Evolutionary conservation across 2,329 filamentous ascomycete species (phyloP).

Genomic region (Penicillium corylophilum): DNA sequence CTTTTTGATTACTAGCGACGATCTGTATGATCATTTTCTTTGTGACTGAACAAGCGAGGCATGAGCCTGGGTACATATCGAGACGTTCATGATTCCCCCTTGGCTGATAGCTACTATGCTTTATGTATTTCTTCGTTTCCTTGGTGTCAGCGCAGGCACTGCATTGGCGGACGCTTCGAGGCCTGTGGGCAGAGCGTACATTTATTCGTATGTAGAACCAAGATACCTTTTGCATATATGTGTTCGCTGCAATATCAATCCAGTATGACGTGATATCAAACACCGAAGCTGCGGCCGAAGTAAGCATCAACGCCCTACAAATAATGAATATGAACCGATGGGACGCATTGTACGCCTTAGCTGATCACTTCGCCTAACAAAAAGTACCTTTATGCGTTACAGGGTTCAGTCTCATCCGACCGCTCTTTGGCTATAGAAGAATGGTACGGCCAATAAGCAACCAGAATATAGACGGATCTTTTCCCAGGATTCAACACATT

Average conservation of each 20-base stretch:
- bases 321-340: neutral
- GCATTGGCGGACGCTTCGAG: neutral
- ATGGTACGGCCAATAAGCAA: neutral
- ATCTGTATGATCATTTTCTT: constrained; percentile 3
- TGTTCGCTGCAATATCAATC: neutral
- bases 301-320: neutral
- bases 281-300: neutral
- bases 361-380: neutral
- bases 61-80: constrained; percentile 12
- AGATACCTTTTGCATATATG: constrained; percentile 7
- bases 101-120: neutral
- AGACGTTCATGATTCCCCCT: constrained; percentile 13
- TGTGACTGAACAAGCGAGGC: constrained; percentile 5
- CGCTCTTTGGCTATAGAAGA: neutral
- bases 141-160: constrained; percentile 1
- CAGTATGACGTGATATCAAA: neutral
- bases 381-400: neutral
- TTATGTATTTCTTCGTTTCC: neutral
- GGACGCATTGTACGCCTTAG: neutral
- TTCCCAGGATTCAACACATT: neutral
- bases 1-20: constrained; percentile 8
- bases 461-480: neutral
- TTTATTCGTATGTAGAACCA: constrained; percentile 6
- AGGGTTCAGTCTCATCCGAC: neutral
- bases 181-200: neutral